Base-by-base conservation (phyloP, 2,329 filamentous ascomycete genomes). In the Boeremia lycopersici region DNA sequence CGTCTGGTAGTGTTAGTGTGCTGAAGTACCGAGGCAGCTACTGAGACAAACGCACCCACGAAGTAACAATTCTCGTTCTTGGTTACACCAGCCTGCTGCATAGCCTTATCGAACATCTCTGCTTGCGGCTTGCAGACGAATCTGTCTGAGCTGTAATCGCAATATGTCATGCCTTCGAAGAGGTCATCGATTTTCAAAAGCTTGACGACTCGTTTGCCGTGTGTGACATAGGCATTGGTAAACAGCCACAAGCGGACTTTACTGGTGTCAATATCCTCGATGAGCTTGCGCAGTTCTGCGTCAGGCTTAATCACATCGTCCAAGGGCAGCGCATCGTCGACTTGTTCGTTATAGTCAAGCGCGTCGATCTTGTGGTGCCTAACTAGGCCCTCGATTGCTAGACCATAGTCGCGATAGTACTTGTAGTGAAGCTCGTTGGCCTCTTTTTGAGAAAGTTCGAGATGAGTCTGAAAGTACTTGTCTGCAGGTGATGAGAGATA, bases 371-470 rank as follows among this genome's bases (percentile, higher is more conserved):
- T 87, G 79, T 99, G 95, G 76, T 97, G 90, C 9, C 91, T 87
- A 33, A 96, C 91, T 1, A 99, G 84, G 1, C 95, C 95, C 78
- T 98, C 92, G 61, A 99, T 96, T 28, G 95, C 95, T n/a, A 99
- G 85, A 28, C 96, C 95, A 73, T 99, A 99, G 74, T 90, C 92
- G 69, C 87, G 89, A 79, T 98, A 99, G 80, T 99, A 99, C 67
- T 93, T 90, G 74, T 86, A 82, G 76, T 98, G 95, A 25, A 99
- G 85, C 67, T 88, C 84, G 56, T 86, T 86, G n/a, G 95, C 95
- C 55, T 98, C 93, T 49, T 91, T 83, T 64, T 82, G 81, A 1
- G 85, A 82, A 2, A 98, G 79, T 19, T 86, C 84, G 4, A 98
- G 84, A 73, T 97, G 91, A 48, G 76, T 79, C 60, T 82, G 74